phyloP scores from a whole-genome alignment of 306 rosid genomes.

The Quercus wislizeni region DNA sequence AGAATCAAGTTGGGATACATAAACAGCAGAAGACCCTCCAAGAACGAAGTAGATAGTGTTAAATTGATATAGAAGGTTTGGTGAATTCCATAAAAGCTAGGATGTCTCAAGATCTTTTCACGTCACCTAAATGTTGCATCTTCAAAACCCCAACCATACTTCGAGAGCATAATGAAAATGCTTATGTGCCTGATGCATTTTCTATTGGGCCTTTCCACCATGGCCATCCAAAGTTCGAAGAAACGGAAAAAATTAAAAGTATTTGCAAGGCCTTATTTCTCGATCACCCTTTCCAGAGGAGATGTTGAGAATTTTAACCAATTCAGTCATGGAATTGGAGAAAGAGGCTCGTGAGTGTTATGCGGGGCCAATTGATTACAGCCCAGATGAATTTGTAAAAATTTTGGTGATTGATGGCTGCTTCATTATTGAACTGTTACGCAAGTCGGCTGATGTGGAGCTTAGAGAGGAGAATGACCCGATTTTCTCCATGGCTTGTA shows the following conservation, averaged over 20 bases:
- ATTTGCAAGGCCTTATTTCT: background rate
- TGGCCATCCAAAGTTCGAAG: background rate
- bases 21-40: no score
- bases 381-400: background rate
- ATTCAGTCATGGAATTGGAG: background rate
- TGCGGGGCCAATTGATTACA: background rate
- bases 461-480: background rate
- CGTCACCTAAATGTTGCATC: constrained; percentile 10
- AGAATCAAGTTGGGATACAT: no score
- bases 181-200: constrained; percentile 5
- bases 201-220: constrained; percentile 27
- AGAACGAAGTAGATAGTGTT: no score
- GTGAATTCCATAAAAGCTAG: background rate
- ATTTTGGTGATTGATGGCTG: constrained; percentile 35
- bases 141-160: constrained; percentile 18
- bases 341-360: background rate
- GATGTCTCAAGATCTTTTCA: background rate
- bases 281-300: background rate
- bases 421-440: constrained; percentile 23
- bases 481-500: background rate
- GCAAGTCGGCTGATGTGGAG: background rate
- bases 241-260: constrained; percentile 4
- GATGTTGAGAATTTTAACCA: background rate
- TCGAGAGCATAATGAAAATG: background rate
- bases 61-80: background rate